Percentiles rank a stretch among this genome's conserved stretches.
Conservation (phyloP, 768 basidiomycete species). For the Dacryopinax spathularia region DNA sequence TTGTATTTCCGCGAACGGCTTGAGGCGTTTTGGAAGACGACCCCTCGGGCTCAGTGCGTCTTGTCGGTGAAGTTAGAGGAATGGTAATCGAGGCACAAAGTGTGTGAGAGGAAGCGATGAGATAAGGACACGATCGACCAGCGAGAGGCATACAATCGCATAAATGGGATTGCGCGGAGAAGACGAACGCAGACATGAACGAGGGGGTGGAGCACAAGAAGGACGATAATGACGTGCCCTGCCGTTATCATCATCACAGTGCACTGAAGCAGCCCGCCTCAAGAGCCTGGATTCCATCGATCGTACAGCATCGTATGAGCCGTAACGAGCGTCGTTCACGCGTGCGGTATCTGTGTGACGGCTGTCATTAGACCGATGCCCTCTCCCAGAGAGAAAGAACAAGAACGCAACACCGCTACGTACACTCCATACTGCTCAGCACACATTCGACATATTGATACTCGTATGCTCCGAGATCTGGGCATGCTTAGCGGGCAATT, state of each 20-base stretch:
- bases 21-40: too few relatives aligned
- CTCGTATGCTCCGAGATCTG: slow-evolving; percentile 87
- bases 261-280: slow-evolving; percentile 74
- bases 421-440: slow-evolving; percentile 78
- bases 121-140: too few relatives aligned
- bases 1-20: too few relatives aligned
- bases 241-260: slow-evolving; percentile 73
- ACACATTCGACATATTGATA: slow-evolving; percentile 77
- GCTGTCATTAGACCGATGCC: neutral
- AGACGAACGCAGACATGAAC: too few relatives aligned
- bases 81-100: too few relatives aligned
- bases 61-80: too few relatives aligned
- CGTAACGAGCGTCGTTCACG: slow-evolving; percentile 85
- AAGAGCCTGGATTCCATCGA: slow-evolving; percentile 86
- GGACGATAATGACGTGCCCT: slow-evolving; percentile 61
- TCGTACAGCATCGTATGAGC: slow-evolving; percentile 80
- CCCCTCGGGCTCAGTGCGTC: too few relatives aligned
- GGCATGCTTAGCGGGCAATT: slow-evolving; percentile 74
- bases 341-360: slow-evolving; percentile 87
- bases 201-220: too few relatives aligned
- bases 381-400: neutral
- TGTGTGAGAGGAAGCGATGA: too few relatives aligned
- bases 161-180: too few relatives aligned
- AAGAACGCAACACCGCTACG: slow-evolving; percentile 74
- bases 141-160: too few relatives aligned